Percentiles rank a stretch among this genome's conserved stretches.
phyloP scores from a whole-genome alignment of 805 yeast species.

The Candida loeiensis region DNA sequence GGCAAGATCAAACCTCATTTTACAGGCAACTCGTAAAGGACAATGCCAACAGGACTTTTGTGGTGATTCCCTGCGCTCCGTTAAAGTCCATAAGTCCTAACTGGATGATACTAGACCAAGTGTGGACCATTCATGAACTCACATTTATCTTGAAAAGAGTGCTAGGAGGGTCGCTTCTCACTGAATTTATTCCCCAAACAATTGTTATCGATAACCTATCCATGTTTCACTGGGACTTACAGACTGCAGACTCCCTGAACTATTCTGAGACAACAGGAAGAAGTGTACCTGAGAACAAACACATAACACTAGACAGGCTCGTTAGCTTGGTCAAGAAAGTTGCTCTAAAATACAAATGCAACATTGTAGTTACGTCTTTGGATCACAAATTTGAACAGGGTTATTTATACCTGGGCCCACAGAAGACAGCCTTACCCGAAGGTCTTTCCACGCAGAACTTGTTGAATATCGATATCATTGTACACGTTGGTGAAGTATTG shows the following conservation, averaged over 20 bases:
- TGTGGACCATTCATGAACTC: slow-evolving; percentile 3
- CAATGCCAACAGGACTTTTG: neutral
- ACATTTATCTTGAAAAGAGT: slow-evolving; percentile 1
- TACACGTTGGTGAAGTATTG: no score
- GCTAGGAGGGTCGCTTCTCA: neutral
- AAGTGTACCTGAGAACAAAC: slow-evolving; percentile 1
- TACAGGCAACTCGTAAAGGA: neutral
- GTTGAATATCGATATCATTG: no score
- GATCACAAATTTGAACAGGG: slow-evolving; percentile 31
- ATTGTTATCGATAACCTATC: slow-evolving; percentile 32
- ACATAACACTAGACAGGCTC: neutral
- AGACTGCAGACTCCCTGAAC: slow-evolving; percentile 8
- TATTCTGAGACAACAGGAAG: slow-evolving; percentile 9
- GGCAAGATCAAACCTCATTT: slow-evolving; percentile 1
- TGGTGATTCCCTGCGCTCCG: slow-evolving; percentile 6
- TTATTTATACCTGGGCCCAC: slow-evolving; percentile 8
- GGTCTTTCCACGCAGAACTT: slow-evolving; percentile 1
- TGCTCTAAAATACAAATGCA: slow-evolving; percentile 22
- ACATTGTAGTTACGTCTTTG: slow-evolving; percentile 27
- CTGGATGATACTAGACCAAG: slow-evolving; percentile 3
- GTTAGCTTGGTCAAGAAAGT: slow-evolving; percentile 11
- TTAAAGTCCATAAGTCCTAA: neutral
- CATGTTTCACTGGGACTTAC: slow-evolving; percentile 32
- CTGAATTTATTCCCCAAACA: slow-evolving; percentile 15
- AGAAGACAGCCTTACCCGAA: neutral